phyloP scores from a whole-genome alignment of 441 rosid genomes.

The Euphorbia schlechtendalii region DNA sequence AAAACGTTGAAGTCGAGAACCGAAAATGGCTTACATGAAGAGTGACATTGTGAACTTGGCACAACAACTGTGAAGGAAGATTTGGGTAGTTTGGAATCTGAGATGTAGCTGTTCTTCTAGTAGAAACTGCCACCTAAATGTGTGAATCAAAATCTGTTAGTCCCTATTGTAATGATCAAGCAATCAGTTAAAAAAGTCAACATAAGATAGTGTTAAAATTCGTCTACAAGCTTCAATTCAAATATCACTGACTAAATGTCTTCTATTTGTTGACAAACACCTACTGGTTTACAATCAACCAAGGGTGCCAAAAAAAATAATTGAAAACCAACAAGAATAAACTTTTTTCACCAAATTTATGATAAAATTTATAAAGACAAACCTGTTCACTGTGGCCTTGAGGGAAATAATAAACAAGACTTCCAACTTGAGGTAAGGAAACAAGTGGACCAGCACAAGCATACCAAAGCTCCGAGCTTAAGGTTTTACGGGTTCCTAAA shows the following conservation, averaged over 20 bases:
- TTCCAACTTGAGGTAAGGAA: slow-evolving; percentile 84
- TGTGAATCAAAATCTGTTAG: slow-evolving; percentile 6
- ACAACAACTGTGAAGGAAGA: slow-evolving; percentile 85
- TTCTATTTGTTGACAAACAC: too few species aligned
- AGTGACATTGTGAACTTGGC: slow-evolving; percentile 94
- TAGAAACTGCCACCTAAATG: slow-evolving; percentile 76
- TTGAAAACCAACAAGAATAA: background rate
- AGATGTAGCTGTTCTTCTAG: slow-evolving; percentile 75
- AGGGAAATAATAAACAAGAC: slow-evolving; percentile 86
- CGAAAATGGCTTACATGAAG: slow-evolving; percentile 48
- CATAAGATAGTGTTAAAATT: too few species aligned
- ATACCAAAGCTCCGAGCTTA: slow-evolving; percentile 91
- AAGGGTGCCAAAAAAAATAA: background rate
- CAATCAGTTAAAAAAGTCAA: slow-evolving; percentile 3
- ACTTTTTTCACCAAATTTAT: background rate
- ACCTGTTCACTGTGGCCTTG: slow-evolving; percentile 99
- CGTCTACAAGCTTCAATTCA: too few species aligned
- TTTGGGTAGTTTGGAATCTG: slow-evolving; percentile 93
- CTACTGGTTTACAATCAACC: too few species aligned
- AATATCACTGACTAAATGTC: too few species aligned
- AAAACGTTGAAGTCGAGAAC: slow-evolving; percentile 6
- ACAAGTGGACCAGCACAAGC: slow-evolving; percentile 98
- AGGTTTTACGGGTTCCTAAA: slow-evolving; percentile 60
- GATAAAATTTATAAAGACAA: background rate
- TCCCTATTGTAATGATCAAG: background rate